These are phyloP conservation scores for Blastobotrys malaysiensis DNA, from an alignment of 1,139 yeast species.

Conservation along the genomic window DNA sequence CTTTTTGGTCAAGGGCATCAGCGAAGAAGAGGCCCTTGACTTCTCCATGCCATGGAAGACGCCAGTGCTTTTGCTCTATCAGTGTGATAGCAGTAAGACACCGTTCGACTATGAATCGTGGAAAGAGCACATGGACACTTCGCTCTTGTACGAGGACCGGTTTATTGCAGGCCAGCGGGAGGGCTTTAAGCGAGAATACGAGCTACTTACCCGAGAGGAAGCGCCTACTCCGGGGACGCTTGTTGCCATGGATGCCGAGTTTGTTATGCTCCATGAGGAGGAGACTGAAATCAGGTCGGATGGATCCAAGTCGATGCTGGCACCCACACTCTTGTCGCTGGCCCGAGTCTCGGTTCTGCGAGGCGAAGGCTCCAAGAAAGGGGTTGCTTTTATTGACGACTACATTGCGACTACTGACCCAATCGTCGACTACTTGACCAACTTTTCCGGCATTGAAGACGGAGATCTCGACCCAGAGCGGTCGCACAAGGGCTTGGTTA, in stretches of 20 bases:
- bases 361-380: slow-evolving; percentile 63
- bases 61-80: slow-evolving; percentile 70
- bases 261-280: slow-evolving; percentile 78
- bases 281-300: slow-evolving; percentile 68
- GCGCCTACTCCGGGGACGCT: slow-evolving; percentile 71
- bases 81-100: slow-evolving; percentile 36
- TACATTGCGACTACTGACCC: slow-evolving; percentile 66
- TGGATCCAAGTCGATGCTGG: slow-evolving; percentile 62
- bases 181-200: slow-evolving; percentile 55
- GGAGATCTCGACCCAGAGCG: slow-evolving; percentile 76
- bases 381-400: slow-evolving; percentile 87
- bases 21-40: slow-evolving; percentile 64
- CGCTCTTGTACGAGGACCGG: slow-evolving; percentile 67
- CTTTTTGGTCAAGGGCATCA: slow-evolving; percentile 75
- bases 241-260: slow-evolving; percentile 95
- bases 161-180: slow-evolving; percentile 68
- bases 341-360: slow-evolving; percentile 88
- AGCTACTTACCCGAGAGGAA: slow-evolving; percentile 56
- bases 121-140: slow-evolving; percentile 48
- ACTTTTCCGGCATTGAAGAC: slow-evolving; percentile 85
- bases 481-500: slow-evolving; percentile 69
- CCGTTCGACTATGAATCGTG: slow-evolving; percentile 40
- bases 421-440: slow-evolving; percentile 81
- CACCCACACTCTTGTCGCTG: slow-evolving; percentile 70
- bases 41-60: slow-evolving; percentile 74